Base-by-base conservation (phyloP, 163 green algal species). In the Coccomyxa subellipsoidea region DNA sequence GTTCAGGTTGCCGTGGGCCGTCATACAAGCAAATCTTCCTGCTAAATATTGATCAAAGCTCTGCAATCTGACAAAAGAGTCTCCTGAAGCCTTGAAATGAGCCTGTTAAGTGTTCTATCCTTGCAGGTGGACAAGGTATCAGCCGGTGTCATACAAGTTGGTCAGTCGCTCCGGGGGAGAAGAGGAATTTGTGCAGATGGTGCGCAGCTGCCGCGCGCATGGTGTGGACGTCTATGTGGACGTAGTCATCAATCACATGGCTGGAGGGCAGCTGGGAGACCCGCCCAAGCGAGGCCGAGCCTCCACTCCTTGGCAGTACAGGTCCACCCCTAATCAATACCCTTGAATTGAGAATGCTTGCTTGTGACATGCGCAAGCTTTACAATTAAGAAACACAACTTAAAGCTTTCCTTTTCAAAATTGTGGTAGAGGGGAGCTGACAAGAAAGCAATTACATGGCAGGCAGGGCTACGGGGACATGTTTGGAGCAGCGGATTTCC, bases 61-160 rank as follows among this genome's bases (percentile, higher is more conserved):
- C n/a, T n/a, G n/a, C n/a, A n/a, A n/a, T n/a, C n/a, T n/a, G n/a
- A n/a, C n/a, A n/a, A n/a, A n/a, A n/a, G n/a, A n/a, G n/a, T n/a
- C n/a, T n/a, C n/a, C n/a, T n/a, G n/a, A n/a, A n/a, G n/a, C n/a
- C n/a, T n/a, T n/a, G n/a, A n/a, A n/a, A n/a, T n/a, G n/a, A n/a
- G n/a, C n/a, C n/a, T n/a, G n/a, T n/a, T n/a, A n/a, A n/a, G n/a
- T n/a, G 15, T 59, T 18, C 2, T 23, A 59, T 59, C 47, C 23
- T 59, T 59, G 47, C 66, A 73, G 66, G 66, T 73, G 66, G 66
- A 73, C 66, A 18, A 73, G 66, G 66, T 73, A 73, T n/a, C 66
- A 73, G 66, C 66, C 66, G 32, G 66, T 73, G 10, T 73, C 66
- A 10, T 73, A 73, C 66, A 32, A 73, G 66, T 23, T 73, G 66